These are phyloP conservation scores for Penicillium coprophilum DNA, from an alignment of 495 filamentous ascomycete genomes.

Conservation along the genomic window DNA sequence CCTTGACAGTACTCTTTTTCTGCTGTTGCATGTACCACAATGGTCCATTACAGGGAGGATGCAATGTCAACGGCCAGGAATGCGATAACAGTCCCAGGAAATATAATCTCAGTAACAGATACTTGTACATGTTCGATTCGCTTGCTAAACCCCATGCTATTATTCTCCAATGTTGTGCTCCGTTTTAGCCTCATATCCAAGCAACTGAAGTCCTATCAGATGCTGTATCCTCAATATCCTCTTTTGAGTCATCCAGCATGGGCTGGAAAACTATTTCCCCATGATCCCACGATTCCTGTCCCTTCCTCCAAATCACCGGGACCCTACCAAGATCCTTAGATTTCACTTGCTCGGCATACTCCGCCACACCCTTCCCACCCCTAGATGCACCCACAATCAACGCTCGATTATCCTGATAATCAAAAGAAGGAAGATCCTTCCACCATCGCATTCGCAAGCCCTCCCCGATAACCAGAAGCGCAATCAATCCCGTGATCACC, in stretches of 20 bases:
- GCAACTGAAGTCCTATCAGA: not conserved
- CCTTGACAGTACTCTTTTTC: no score
- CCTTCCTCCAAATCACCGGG: conserved; percentile 1
- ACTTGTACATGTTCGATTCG: not conserved
- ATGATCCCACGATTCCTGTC: not conserved
- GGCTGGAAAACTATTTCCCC: not conserved
- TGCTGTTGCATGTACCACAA: no score
- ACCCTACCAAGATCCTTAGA: not conserved
- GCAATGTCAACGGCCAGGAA: no score
- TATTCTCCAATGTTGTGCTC: not conserved
- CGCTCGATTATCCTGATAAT: conserved; percentile 18
- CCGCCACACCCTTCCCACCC: conserved; percentile 14
- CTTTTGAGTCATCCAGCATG: not conserved
- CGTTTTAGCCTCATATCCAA: not conserved
- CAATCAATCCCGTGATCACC: conserved; percentile 18
- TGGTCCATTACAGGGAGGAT: no score
- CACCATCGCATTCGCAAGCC: conserved; percentile 18
- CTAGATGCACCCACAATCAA: conserved; percentile 12
- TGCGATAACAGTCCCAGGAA: no score
- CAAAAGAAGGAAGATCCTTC: conserved; percentile 15
- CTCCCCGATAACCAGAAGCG: conserved; percentile 19
- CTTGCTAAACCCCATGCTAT: not conserved
- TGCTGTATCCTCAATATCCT: not conserved
- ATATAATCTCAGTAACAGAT: no score
- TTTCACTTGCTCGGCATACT: not conserved